These are phyloP conservation scores for Rhinocladiella similis DNA, from an alignment of 2,329 filamentous ascomycete species.

Conservation along the genomic window DNA sequence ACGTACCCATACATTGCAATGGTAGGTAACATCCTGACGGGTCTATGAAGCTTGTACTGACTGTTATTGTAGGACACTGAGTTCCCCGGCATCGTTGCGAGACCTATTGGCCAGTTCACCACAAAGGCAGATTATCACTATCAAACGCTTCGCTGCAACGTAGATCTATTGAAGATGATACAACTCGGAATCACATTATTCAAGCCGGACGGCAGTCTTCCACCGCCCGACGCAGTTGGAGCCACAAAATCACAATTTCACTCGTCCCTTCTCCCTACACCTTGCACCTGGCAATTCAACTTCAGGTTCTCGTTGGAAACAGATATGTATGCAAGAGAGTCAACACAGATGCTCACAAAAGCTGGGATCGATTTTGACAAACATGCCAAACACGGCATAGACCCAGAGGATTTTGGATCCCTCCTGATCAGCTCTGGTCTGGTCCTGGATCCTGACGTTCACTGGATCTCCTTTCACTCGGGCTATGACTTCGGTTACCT, in stretches of 20 bases:
- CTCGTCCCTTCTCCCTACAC: slow-evolving; percentile 55
- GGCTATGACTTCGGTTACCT: slow-evolving; percentile 98
- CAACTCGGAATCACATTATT: slow-evolving; percentile 95
- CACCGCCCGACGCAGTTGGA: slow-evolving; percentile 62
- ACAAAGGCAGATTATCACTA: slow-evolving; percentile 99
- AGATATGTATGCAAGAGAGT: slow-evolving; percentile 97
- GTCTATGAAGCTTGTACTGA: slow-evolving; percentile 15
- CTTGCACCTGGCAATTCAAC: slow-evolving; percentile 98
- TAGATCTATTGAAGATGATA: slow-evolving; percentile 96
- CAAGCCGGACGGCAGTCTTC: slow-evolving; percentile 83
- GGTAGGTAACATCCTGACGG: slow-evolving; percentile 55
- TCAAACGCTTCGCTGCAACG: slow-evolving; percentile 94
- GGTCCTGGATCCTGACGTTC: slow-evolving; percentile 80
- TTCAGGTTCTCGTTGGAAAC: slow-evolving; percentile 93
- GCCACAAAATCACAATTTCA: slow-evolving; percentile 54
- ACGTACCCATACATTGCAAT: slow-evolving; percentile 96
- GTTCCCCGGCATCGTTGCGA: slow-evolving; percentile 94
- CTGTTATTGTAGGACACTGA: slow-evolving; percentile 74
- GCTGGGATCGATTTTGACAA: slow-evolving; percentile 89
- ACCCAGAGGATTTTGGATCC: slow-evolving; percentile 83
- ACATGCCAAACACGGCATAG: slow-evolving; percentile 85
- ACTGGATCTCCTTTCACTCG: slow-evolving; percentile 97
- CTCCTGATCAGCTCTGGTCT: slow-evolving; percentile 89
- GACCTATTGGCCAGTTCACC: slow-evolving; percentile 90
- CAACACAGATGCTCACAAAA: slow-evolving; percentile 84